Base-by-base conservation (phyloP, 768 basidiomycete species). In the Rhizopogon vesiculosus region DNA sequence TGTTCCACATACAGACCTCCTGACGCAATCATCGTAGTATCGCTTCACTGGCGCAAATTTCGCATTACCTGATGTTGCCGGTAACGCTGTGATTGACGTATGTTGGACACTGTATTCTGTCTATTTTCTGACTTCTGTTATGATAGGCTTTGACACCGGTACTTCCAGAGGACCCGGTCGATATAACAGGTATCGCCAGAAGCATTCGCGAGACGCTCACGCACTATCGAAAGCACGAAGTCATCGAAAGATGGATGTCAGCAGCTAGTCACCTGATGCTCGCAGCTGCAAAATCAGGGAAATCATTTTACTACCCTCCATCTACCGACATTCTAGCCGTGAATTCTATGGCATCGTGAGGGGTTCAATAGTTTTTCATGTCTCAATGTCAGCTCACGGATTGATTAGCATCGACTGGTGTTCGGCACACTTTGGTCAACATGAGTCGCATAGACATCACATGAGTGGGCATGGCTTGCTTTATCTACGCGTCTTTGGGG, bases 301-400 rank as follows among this genome's bases (percentile, higher is more conserved):
- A 59, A 45, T 52, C 51, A 1, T 55, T 63, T 18, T 48, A 56
- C 25, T 60, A 65, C 39, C 39, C 40, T 2, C 19, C 53, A 40
- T 43, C 46, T 10, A 55, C 54, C 1, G 42, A 59, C 6, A 56
- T 45, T 3, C 13, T 67, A 4, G 55, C 31, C 1, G 54, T 68
- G 16, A 67, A 67, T 50, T 67, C 66, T 1, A 67, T 65, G 42
- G 41, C 48, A 19, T 33, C 43, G 67, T 67, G 25, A 22, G 67
- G 56, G 19, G n/a, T 35, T 48, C 18, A 2, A 13, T 5, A 3
- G 16, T 22, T 7, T 16, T 42, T 19, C 16, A 13, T 10, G 22
- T 10, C n/a, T 15, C 49, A 1, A 5, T n/a, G 6, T 38, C 18
- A 1, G 18, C 31, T 56, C 2, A 56, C 31, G n/a, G 25, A 54